A percentile compares a stretch with the other conserved stretches of the same genome.
phyloP scores from a whole-genome alignment of 139 green algal genomes.

The Spirogloea muscicola region DNA sequence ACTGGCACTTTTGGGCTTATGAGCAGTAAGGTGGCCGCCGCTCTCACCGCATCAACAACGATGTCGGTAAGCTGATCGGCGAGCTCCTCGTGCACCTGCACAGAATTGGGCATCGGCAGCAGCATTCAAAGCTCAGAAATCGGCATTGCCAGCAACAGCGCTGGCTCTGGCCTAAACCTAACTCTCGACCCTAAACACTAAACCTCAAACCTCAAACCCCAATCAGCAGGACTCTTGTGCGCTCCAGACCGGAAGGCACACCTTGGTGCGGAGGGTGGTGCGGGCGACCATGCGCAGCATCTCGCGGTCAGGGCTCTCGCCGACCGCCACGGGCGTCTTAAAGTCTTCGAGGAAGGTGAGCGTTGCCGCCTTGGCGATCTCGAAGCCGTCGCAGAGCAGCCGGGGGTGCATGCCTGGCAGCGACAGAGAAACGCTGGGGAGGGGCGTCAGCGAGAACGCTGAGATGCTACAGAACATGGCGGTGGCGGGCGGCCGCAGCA shows the following conservation, averaged over 20 bases:
- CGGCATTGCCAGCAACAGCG: too few relatives aligned
- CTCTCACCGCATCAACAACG: slow-evolving; percentile 51
- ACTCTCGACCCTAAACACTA: too few relatives aligned
- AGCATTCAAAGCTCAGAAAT: too few relatives aligned
- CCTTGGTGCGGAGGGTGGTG: slow-evolving; percentile 91
- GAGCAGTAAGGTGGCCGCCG: too few relatives aligned
- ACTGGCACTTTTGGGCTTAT: too few relatives aligned
- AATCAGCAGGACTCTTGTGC: too few relatives aligned
- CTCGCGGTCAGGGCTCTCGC: slow-evolving; percentile 63
- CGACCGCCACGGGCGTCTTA: slow-evolving; percentile 59
- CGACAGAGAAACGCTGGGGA: neutral
- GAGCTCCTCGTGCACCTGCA: slow-evolving; percentile 50
- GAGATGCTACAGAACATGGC: neutral
- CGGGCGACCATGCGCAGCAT: slow-evolving; percentile 81
- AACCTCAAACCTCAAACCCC: too few relatives aligned
- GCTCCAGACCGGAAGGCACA: too few relatives aligned
- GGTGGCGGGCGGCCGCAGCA: neutral
- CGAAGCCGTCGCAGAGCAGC: slow-evolving; percentile 75
- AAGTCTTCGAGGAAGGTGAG: slow-evolving; percentile 88
- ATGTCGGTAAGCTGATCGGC: slow-evolving; percentile 55
- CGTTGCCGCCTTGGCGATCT: slow-evolving; percentile 78
- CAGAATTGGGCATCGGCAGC: too few relatives aligned
- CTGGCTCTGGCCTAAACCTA: too few relatives aligned
- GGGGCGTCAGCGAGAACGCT: neutral
- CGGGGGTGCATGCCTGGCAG: neutral